Percentiles rank a stretch among this genome's conserved stretches.
Evolutionary conservation across 2,329 filamentous ascomycete species (phyloP).

Genomic region (Didymosphaeria variabile): DNA sequence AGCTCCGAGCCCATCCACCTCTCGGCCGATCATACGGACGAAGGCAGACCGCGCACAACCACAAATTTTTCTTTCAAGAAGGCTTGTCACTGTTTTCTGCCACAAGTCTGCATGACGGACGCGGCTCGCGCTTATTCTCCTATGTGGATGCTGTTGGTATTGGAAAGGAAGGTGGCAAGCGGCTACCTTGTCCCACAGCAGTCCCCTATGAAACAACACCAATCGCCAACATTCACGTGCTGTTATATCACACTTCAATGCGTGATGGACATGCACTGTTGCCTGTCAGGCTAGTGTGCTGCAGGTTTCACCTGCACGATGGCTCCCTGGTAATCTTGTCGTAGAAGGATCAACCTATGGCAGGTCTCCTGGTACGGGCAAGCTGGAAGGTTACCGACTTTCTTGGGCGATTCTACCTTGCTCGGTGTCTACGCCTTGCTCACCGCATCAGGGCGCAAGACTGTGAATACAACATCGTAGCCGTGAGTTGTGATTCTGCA

Average conservation of each 20-base stretch:
- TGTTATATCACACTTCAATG: neutral
- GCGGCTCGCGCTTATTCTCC: slow-evolving; percentile 10
- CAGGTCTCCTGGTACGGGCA: neutral
- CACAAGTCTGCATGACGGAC: neutral
- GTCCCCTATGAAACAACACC: neutral
- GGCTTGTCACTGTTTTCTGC: neutral
- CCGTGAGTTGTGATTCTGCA: too few species aligned
- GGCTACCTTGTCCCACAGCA: neutral
- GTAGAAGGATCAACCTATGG: neutral
- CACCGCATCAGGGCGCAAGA: too few species aligned
- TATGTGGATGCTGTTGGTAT: slow-evolving; percentile 1
- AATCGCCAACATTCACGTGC: neutral
- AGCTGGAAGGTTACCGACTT: neutral
- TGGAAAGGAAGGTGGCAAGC: slow-evolving; percentile 2
- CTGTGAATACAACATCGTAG: too few species aligned
- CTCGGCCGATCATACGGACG: neutral
- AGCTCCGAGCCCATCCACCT: neutral
- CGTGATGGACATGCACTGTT: neutral
- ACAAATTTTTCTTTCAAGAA: neutral
- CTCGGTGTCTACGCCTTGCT: too few species aligned
- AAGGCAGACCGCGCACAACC: neutral
- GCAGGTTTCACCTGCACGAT: neutral
- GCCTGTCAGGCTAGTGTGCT: neutral
- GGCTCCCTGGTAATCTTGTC: neutral
- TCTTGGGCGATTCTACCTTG: neutral